Evolutionary conservation across 2,329 filamentous ascomycete species (phyloP).

Genomic region (Orbilia javanica): DNA sequence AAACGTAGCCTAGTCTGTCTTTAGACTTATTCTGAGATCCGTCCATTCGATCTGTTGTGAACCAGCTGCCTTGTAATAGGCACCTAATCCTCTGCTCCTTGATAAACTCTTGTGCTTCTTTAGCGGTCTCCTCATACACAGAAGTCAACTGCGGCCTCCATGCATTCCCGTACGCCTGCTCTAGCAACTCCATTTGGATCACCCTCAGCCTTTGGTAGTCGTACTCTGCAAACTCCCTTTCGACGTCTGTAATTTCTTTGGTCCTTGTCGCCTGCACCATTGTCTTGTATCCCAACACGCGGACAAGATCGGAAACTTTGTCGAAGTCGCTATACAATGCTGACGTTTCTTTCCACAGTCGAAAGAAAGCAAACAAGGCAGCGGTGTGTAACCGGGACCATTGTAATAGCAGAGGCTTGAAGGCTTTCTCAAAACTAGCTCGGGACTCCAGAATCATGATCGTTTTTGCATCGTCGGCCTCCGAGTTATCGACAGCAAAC

Average conservation of each 20-base stretch:
- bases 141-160: slow-evolving; percentile 87
- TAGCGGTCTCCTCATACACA: slow-evolving; percentile 78
- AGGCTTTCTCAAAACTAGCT: slow-evolving; percentile 85
- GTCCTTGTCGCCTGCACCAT: slow-evolving; percentile 84
- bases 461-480: slow-evolving; percentile 80
- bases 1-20: slow-evolving; percentile 69
- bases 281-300: slow-evolving; percentile 89
- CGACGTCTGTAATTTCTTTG: slow-evolving; percentile 86
- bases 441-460: slow-evolving; percentile 80
- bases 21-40: slow-evolving; percentile 64
- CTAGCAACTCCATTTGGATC: slow-evolving; percentile 92
- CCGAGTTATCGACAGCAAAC: slow-evolving; percentile 89
- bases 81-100: slow-evolving; percentile 96
- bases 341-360: slow-evolving; percentile 90
- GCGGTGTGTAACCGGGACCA: slow-evolving; percentile 93
- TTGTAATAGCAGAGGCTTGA: slow-evolving; percentile 87
- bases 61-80: slow-evolving; percentile 90
- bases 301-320: slow-evolving; percentile 90
- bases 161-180: slow-evolving; percentile 90
- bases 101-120: slow-evolving; percentile 94
- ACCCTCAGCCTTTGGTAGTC: slow-evolving; percentile 82
- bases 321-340: slow-evolving; percentile 89
- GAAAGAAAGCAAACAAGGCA: slow-evolving; percentile 86
- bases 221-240: slow-evolving; percentile 87
- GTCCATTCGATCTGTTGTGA: slow-evolving; percentile 67